These are phyloP conservation scores for Aspergillus eucalypticola DNA, from an alignment of 2,329 filamentous ascomycete species.

Conservation along the genomic window DNA sequence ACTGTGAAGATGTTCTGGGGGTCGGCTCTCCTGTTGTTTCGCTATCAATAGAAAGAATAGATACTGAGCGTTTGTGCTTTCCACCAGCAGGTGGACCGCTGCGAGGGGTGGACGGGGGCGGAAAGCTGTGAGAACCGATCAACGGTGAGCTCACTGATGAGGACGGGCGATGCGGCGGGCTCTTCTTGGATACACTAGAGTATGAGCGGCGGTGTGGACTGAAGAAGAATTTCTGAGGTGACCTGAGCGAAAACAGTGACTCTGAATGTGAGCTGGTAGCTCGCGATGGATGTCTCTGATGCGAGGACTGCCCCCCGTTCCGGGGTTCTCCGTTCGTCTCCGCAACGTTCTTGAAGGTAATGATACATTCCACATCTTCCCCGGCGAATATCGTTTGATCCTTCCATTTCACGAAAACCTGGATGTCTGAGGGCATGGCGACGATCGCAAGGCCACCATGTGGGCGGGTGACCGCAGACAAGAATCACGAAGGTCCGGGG, in stretches of 20 bases:
- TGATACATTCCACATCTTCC: slow-evolving; percentile 91
- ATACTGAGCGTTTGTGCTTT: slow-evolving; percentile 73
- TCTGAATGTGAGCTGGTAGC: slow-evolving; percentile 38
- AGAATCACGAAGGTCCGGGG: slow-evolving; percentile 19
- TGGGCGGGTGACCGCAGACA: slow-evolving; percentile 25
- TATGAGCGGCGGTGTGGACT: slow-evolving; percentile 38
- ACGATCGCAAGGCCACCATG: slow-evolving; percentile 34
- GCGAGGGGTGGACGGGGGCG: slow-evolving; percentile 38
- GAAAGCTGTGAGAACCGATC: slow-evolving; percentile 43
- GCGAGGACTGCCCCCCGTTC: slow-evolving; percentile 30
- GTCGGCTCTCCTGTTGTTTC: slow-evolving; percentile 41
- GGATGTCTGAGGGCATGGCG: slow-evolving; percentile 70
- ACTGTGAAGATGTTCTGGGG: slow-evolving; percentile 31
- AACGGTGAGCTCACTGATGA: slow-evolving; percentile 44
- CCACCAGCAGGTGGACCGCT: slow-evolving; percentile 47
- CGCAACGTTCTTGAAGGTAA: slow-evolving; percentile 89
- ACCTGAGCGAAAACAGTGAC: slow-evolving; percentile 42
- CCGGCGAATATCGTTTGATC: slow-evolving; percentile 94
- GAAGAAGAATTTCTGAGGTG: slow-evolving; percentile 39
- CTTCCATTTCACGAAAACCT: slow-evolving; percentile 93
- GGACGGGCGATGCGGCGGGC: slow-evolving; percentile 39
- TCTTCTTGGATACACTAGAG: slow-evolving; percentile 35
- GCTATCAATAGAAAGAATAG: slow-evolving; percentile 74
- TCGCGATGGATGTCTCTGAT: slow-evolving; percentile 42
- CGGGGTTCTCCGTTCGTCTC: slow-evolving; percentile 40